Base-by-base conservation (phyloP, 2,329 filamentous ascomycete species). In the Colletotrichum orchidophilum region DNA sequence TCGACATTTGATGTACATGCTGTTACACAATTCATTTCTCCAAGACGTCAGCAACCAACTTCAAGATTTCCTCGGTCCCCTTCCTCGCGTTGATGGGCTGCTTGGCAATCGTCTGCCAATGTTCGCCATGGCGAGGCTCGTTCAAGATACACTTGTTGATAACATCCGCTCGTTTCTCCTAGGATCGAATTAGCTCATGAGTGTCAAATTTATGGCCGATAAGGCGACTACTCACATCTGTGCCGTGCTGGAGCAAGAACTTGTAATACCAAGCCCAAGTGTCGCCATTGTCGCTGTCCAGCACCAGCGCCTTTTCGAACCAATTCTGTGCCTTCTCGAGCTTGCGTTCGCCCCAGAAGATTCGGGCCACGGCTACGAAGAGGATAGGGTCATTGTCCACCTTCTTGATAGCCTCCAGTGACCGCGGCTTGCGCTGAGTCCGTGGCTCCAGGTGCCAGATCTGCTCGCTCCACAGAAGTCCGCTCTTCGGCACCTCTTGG, bases 251-350 rank as follows among this genome's bases (percentile, higher is more conserved):
- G 75, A 91, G 80, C 74, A 98, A 79, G 80, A 98, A 99, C 81
- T 96, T 95, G 81, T 95, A 96, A 81, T 98, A 99, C 96, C 96
- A 99, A 24, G 95, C 96, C 97, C 97, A 99, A 12, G 91, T 93
- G 83, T 99, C 97, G 61, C 96, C 96, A 61, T 91, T 84, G 80
- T 98, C 95, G 42, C 92, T 90, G 78, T 99, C 95, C 13, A 96
- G 85, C 64, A 97, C 87, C 66, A 98, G 91, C 0, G 96, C 96
- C 83, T 97, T 97, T 83, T 98, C 95, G 81, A 99, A 99, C 96
- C 96, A 99, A 74, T 90, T 95, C 81, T 95, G 93, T 3, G 96
- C 96, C 81, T 98, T 97, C 75, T 98, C 96, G 27, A 99, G 87
- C 79, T 92, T 92, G 66, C 96, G 89, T 83, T 99, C 96, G 11